Conservation (phyloP, 2,329 filamentous ascomycete genomes). For the Sarocladium strictum region DNA sequence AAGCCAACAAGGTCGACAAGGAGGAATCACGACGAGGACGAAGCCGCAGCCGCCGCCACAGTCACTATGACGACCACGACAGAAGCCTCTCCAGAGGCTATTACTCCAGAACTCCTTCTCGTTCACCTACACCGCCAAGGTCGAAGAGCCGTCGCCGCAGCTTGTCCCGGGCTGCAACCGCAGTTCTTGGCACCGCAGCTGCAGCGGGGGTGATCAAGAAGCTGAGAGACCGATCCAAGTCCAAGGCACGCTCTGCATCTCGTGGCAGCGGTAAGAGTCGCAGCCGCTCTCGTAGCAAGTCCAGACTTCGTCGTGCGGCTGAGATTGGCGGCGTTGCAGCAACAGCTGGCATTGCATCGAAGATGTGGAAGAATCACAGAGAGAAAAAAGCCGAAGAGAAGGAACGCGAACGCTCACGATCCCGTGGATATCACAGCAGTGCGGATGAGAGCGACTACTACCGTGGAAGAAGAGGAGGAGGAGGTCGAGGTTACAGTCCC, state of each 20-base stretch:
- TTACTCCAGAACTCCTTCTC: constrained; percentile 27
- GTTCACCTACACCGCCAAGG: constrained; percentile 35
- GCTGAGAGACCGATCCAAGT: constrained; percentile 46
- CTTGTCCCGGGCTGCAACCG: constrained; percentile 47
- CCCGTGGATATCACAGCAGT: constrained; percentile 18
- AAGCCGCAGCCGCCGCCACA: constrained; percentile 37
- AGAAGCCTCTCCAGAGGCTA: constrained; percentile 17
- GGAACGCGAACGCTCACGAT: constrained; percentile 19
- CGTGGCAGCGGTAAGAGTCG: constrained; percentile 14
- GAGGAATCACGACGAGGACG: constrained; percentile 53
- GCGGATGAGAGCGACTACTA: constrained; percentile 31
- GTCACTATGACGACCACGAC: constrained; percentile 1
- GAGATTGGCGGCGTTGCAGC: constrained; percentile 56
- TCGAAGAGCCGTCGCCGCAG: constrained; percentile 40
- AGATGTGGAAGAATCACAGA: constrained; percentile 54
- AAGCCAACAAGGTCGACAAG: constrained; percentile 53
- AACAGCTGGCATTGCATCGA: constrained; percentile 54
- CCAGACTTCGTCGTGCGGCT: constrained; percentile 45
- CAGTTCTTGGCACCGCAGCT: constrained; percentile 51
- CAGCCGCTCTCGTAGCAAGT: constrained; percentile 37
- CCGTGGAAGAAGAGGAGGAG: constrained; percentile 18
- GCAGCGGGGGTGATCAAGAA: constrained; percentile 54
- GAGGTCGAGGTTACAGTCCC: constrained; percentile 25
- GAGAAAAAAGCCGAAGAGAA: constrained; percentile 50
- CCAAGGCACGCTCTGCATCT: constrained; percentile 21